Conservation (phyloP, 1,284 basidiomycete genomes). For the Cryptococcus maquisensis region DNA sequence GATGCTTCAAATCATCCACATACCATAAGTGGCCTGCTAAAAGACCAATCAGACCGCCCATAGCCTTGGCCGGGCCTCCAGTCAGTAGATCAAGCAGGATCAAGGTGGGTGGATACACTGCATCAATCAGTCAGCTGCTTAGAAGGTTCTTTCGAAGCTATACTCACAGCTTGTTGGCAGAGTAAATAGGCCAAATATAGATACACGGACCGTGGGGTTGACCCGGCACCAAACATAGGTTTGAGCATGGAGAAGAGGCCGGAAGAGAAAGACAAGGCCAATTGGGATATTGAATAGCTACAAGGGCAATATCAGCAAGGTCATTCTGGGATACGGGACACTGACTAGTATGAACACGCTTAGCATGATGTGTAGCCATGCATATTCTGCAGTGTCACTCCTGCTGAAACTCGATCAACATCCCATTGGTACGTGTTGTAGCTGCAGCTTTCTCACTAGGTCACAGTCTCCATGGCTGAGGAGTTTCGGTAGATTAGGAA, state of each 20-base stretch:
- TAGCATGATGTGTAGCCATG: conserved; percentile 41
- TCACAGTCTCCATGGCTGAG: conserved; percentile 35
- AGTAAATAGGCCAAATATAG: conserved; percentile 43
- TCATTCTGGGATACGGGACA: background rate
- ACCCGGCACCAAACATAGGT: conserved; percentile 45
- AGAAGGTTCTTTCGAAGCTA: background rate
- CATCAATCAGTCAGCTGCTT: background rate
- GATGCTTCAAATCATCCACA: background rate
- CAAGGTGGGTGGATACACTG: conserved; percentile 44
- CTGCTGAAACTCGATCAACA: no score
- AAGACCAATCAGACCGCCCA: conserved; percentile 39
- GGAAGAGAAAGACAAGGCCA: conserved; percentile 41
- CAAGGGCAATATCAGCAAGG: background rate
- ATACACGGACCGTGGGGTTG: conserved; percentile 42
- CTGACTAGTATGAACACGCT: conserved; percentile 29
- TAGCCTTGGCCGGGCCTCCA: conserved; percentile 32
- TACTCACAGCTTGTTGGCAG: conserved; percentile 44
- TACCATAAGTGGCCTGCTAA: conserved; percentile 45
- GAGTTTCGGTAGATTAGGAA: conserved; percentile 47
- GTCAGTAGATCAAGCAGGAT: conserved; percentile 41
- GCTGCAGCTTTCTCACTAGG: conserved; percentile 23
- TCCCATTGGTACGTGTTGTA: no score
- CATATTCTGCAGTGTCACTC: conserved; percentile 38
- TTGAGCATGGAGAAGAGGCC: conserved; percentile 40
- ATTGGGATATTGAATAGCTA: conserved; percentile 37